phyloP scores from a whole-genome alignment of 768 basidiomycete genomes.

The Suillus hirtellus region DNA sequence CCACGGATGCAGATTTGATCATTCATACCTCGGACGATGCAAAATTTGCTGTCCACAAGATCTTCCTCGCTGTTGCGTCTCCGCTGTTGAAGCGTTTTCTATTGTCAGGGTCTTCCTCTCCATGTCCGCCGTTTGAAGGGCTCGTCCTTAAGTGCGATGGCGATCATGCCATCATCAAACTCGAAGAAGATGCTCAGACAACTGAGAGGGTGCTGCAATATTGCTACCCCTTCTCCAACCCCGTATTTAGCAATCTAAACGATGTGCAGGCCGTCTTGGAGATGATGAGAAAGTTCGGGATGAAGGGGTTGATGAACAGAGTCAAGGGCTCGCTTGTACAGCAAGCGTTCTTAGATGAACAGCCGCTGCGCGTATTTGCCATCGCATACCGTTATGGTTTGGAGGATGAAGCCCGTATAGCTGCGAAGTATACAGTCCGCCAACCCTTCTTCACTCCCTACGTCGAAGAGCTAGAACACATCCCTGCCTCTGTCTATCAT shows the following conservation, averaged over 20 bases:
- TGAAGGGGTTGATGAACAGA: slow-evolving; percentile 32
- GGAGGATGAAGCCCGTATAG: slow-evolving; percentile 33
- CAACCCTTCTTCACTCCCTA: slow-evolving; percentile 36
- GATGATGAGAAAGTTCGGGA: slow-evolving; percentile 41
- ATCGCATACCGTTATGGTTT: slow-evolving; percentile 40
- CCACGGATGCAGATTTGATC: slow-evolving; percentile 42
- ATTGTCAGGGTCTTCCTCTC: slow-evolving; percentile 28
- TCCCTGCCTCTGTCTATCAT: slow-evolving; percentile 38
- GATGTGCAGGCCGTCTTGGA: slow-evolving; percentile 36
- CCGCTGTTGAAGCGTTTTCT: slow-evolving; percentile 38
- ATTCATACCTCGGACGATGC: slow-evolving; percentile 43
- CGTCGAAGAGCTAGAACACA: slow-evolving; percentile 38
- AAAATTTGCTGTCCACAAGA: slow-evolving; percentile 44
- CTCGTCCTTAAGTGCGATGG: slow-evolving; percentile 24
- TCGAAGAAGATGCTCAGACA: slow-evolving; percentile 34
- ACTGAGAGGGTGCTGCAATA: slow-evolving; percentile 36
- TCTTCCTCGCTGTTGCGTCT: slow-evolving; percentile 43
- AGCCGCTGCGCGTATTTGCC: slow-evolving; percentile 40
- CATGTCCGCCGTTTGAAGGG: slow-evolving; percentile 29
- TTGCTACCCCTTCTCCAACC: slow-evolving; percentile 38
- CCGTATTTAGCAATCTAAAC: slow-evolving; percentile 33
- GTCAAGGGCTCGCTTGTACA: slow-evolving; percentile 30
- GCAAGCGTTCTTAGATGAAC: slow-evolving; percentile 27
- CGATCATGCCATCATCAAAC: slow-evolving; percentile 28
- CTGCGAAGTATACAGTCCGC: slow-evolving; percentile 37